Evolutionary conservation across 805 yeast species (phyloP).

Genomic region (Zygoascus biomembranicola): DNA sequence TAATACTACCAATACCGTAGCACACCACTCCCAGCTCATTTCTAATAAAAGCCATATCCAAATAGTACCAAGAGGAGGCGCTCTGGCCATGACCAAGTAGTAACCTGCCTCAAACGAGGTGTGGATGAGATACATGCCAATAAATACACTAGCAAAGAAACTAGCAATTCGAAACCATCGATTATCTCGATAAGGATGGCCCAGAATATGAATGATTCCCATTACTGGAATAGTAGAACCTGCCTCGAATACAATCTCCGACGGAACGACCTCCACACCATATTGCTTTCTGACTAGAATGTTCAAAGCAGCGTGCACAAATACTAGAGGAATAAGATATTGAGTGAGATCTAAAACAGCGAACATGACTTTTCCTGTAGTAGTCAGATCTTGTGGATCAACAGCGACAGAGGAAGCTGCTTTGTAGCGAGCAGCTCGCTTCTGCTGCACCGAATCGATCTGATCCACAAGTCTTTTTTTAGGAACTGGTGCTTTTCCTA

Average conservation of each 20-base stretch:
- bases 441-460: constrained; percentile 7
- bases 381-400: constrained; percentile 11
- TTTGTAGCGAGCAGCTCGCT: background rate
- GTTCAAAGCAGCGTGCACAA: constrained; percentile 29
- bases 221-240: constrained; percentile 26
- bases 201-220: constrained; percentile 19
- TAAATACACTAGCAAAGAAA: constrained; percentile 16
- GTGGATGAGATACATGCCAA: constrained; percentile 30
- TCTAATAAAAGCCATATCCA: constrained; percentile 35
- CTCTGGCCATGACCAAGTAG: constrained; percentile 31
- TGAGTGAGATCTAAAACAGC: constrained; percentile 21
- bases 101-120: constrained; percentile 30
- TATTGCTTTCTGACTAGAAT: constrained; percentile 31
- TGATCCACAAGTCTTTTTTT: constrained; percentile 15
- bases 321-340: constrained; percentile 26
- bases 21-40: constrained; percentile 30
- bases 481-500: constrained; percentile 15
- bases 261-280: constrained; percentile 13
- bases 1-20: constrained; percentile 19
- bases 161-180: constrained; percentile 18
- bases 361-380: constrained; percentile 21
- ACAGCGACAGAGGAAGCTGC: constrained; percentile 2
- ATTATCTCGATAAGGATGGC: constrained; percentile 21
- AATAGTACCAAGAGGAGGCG: constrained; percentile 35
- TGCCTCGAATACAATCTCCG: constrained; percentile 14